Evolutionary conservation across 2,329 filamentous ascomycete species (phyloP), one percentile per base, ranked within the genome.

Genomic region (Cladosporium sp.): DNA sequence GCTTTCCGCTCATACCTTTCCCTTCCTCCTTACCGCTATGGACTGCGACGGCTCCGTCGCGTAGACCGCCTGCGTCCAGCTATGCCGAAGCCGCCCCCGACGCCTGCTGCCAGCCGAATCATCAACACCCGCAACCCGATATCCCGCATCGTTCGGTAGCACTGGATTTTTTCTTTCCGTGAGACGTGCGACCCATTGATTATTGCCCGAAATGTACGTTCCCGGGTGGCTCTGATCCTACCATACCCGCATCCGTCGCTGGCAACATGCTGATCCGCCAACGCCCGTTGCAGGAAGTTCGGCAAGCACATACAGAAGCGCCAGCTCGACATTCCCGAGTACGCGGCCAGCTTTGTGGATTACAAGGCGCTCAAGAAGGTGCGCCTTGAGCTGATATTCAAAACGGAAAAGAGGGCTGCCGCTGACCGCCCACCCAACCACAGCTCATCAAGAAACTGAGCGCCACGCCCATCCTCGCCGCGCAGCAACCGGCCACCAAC

Each of bases 341-440:
- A 98, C 85, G 92, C 93, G 57, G 90, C 92, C 59, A 96, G 91
- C 74, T 98, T 98, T 70, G 91, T 97, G 64, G 96, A 98, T 74
- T 98, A 98, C 78, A 98, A 98, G 76, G 91, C 90, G 56, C 79
- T 98, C 63, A 98, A 98, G 74, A 97, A 97, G 89, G 93, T 95
- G 68, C 58, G 73, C 18, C 32, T 22, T 5, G 1, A 16, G 18
- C 31, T 35, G 13, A 10, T 35, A 9, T 11, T 35, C n/a, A 35
- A 11, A 9, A 10, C 9, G 34, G n/a, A 40, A 9, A 5, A 19
- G 7, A 19, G 37, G 9, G n/a, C 8, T 35, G 16, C 9, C 2
- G 31, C 33, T 51, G 34, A 43, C 13, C 42, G 16, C 53, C 35
- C 11, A 8, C 7, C 22, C 7, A 33, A 13, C 54, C 61, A 65